A percentile compares a stretch with the other conserved stretches of the same genome.
phyloP scores from a whole-genome alignment of 495 filamentous ascomycete genomes.

The Daldinia caldariorum region DNA sequence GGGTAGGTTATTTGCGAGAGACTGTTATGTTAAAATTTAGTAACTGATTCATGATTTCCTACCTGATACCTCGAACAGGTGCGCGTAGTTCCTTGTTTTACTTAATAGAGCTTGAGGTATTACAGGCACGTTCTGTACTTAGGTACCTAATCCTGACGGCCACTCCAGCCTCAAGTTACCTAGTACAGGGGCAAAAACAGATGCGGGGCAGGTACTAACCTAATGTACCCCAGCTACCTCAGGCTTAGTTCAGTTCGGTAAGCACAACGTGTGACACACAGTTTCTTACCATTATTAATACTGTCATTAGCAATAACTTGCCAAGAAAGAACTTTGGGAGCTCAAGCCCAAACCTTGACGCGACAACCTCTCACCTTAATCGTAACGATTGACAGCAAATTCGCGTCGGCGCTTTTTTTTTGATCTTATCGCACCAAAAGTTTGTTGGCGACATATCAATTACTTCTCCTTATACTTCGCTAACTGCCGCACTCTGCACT shows the following conservation, averaged over 20 bases:
- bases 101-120: not conserved
- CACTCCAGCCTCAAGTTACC: not conserved
- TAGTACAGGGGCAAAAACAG: not conserved
- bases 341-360: conserved; percentile 34
- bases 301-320: not conserved
- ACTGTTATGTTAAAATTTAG: too few relatives aligned
- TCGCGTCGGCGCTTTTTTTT: not conserved
- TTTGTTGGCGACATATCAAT: not conserved
- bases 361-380: conserved; percentile 18
- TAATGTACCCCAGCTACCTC: not conserved
- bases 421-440: not conserved
- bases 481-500: not conserved
- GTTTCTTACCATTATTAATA: not conserved
- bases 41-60: too few relatives aligned
- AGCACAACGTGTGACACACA: not conserved
- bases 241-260: too few relatives aligned
- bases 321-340: conserved; percentile 14
- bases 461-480: not conserved
- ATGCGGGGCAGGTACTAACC: not conserved
- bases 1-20: too few relatives aligned
- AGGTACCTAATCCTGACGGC: not conserved
- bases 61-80: not conserved
- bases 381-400: not conserved
- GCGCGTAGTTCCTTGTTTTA: not conserved
- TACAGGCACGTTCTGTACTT: not conserved